Base-by-base conservation (phyloP, 176 grass and related monocot species). In the Paspalum vaginatum region DNA sequence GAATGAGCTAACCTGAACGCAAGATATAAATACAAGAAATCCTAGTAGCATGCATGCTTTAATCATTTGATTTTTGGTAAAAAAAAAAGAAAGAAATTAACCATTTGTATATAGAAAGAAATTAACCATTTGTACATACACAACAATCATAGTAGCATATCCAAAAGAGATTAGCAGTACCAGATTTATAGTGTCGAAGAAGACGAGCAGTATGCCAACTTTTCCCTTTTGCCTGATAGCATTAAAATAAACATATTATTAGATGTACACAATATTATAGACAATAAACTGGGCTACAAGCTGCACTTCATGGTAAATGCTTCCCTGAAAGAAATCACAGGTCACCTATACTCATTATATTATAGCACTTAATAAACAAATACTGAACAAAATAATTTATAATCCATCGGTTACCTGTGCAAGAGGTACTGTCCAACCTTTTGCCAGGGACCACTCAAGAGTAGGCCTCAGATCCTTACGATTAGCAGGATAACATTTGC, bases 371-470 rank as follows among this genome's bases (percentile, higher is more conserved):
- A 70, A 25, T 54, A 79, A 8, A 74, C 45, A 37, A 37, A 39
- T 43, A 27, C 22, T 80, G 27, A 80, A 57, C 59, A 32, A 55
- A 76, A 54, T 17, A 54, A 82, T 77, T 86, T 6, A 50, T 9
- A 13, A 51, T 39, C 27, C 43, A 76, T 46, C 47, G 70, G 10
- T 41, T 83, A 88, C 86, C 49, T 40, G 7, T 58, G 86, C 83
- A 73, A 78, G 66, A 78, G 74, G 86, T 83, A 83, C 74, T 32
- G 57, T 83, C 86, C 86, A 88, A 65, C 67, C 86, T 59, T 58
- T 40, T 72, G 7, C 16, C 21, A 88, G 68, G 75, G 41, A 83
- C 80, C 86, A 88, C 50, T 88, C 67, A 83, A 88, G 86, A 5
- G 74, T 69, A 56, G 86, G 86, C 59, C 86, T 88, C 50, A 88